Conservation (phyloP, 2,329 filamentous ascomycete genomes). For the Davidsoniella virescens region DNA sequence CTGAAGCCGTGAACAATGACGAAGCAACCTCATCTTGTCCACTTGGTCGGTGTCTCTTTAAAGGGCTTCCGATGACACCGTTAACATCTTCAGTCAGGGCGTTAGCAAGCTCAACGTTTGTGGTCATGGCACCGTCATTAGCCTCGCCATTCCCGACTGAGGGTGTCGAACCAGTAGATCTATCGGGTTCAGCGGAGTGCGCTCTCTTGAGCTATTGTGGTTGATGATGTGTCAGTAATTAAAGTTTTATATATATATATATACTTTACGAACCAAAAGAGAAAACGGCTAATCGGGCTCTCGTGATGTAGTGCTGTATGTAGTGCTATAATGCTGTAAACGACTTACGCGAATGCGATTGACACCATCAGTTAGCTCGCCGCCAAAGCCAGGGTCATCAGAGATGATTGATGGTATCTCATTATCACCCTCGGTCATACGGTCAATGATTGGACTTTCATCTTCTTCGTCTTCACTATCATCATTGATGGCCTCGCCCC, state of each 20-base stretch:
- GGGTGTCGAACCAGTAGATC: slow-evolving; percentile 23
- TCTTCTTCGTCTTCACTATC: slow-evolving; percentile 67
- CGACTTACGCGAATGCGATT: slow-evolving; percentile 59
- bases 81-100: slow-evolving; percentile 11
- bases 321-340: background rate
- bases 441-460: slow-evolving; percentile 41
- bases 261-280: no score
- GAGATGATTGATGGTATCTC: slow-evolving; percentile 44
- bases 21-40: slow-evolving; percentile 7
- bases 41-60: slow-evolving; percentile 60
- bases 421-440: slow-evolving; percentile 48
- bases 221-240: background rate
- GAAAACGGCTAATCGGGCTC: no score
- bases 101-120: slow-evolving; percentile 12
- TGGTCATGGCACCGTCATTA: slow-evolving; percentile 8
- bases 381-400: slow-evolving; percentile 56
- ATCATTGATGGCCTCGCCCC: slow-evolving; percentile 43
- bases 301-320: background rate
- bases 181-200: slow-evolving; percentile 54
- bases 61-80: slow-evolving; percentile 43
- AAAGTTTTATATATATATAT: no score
- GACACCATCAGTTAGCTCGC: slow-evolving; percentile 65
- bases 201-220: slow-evolving; percentile 55
- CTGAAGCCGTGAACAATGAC: slow-evolving; percentile 11
- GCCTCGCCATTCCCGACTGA: slow-evolving; percentile 19